A percentile compares a stretch with the other conserved stretches of the same genome.
phyloP scores from a whole-genome alignment of 371 early-diverging fungal genomes.

The Parasitella parasitica region DNA sequence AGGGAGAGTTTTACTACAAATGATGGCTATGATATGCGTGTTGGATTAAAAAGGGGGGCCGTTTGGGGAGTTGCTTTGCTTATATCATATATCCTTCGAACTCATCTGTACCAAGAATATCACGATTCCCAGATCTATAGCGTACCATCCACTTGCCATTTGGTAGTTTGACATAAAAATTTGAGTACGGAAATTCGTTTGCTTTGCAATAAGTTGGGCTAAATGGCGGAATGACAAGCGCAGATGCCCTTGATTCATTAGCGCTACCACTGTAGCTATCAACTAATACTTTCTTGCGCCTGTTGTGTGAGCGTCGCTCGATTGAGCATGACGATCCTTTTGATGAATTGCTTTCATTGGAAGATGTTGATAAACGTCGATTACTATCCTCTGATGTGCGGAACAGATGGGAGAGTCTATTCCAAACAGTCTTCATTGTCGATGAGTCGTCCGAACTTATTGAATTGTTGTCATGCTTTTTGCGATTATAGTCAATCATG shows the following conservation, averaged over 20 bases:
- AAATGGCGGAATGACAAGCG: conserved; percentile 33
- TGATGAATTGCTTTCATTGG: conserved; percentile 3
- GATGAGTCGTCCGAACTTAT: neutral
- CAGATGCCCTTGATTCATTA: neutral
- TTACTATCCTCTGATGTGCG: neutral
- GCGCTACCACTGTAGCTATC: neutral
- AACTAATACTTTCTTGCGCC: neutral
- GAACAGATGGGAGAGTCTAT: conserved; percentile 6
- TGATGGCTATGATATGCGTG: neutral
- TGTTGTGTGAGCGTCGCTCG: neutral
- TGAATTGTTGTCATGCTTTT: neutral
- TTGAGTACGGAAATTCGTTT: conserved; percentile 48
- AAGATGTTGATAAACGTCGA: conserved; percentile 1
- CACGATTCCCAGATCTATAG: conserved; percentile 42
- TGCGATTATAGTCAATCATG: neutral
- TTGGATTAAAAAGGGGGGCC: neutral
- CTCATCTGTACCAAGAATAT: conserved; percentile 41
- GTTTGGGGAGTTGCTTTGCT: neutral
- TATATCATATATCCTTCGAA: conserved; percentile 37
- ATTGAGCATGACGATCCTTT: neutral
- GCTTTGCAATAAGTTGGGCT: conserved; percentile 45
- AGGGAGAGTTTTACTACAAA: neutral
- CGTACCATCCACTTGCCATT: conserved; percentile 48
- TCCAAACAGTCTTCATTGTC: conserved; percentile 8
- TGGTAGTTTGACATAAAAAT: conserved; percentile 46